Base-by-base conservation (phyloP, 495 filamentous ascomycete species). In the Jackrogersella multiformis region DNA sequence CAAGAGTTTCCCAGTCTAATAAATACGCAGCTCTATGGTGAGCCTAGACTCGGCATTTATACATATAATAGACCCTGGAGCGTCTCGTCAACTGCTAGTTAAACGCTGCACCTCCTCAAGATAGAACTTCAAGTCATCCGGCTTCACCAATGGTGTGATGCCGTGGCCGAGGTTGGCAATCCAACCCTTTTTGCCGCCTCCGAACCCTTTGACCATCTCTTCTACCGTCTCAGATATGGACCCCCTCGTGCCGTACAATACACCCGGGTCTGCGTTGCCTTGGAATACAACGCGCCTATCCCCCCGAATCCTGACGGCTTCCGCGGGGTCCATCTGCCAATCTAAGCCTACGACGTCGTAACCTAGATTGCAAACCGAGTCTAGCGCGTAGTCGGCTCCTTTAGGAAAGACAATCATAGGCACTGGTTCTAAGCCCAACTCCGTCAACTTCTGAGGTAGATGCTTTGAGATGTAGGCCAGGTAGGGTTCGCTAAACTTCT, bases 331-430 rank as follows among this genome's bases (percentile, higher is more conserved):
- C 64, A 97, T 92, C 23, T 94, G 86, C 95, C 95, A 99, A 76
- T 99, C 95, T 57, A 99, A 81, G 21, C 96, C 91, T 51, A 99
- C 89, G 28, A 97, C 91, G 66, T 98, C 88, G 79, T 98, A 99
- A 10, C 92, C 93, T 18, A 92, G 87, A 69, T 92, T 81, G 77
- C 94, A 97, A 12, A 94, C 84, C 10, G 90, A 88, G 65, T 97
- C 92, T 28, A 99, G 81, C 3, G 92, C 93, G 77, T 94, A 96
- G 92, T 95, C 97, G n/a, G 95, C 94, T 3, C 95, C 95, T 80
- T 99, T 99, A n/a, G 95, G 93, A 76, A 99, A 99, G 13, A 97
- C 92, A n/a, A 92, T 95, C 95, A 99, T 97, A 1, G 95, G 95
- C 1, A 98, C 96, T 4, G 80, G 81, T 56, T 93, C 90, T 44